Conservation (phyloP, 345 rosid genomes). For the Murraya paniculata region DNA sequence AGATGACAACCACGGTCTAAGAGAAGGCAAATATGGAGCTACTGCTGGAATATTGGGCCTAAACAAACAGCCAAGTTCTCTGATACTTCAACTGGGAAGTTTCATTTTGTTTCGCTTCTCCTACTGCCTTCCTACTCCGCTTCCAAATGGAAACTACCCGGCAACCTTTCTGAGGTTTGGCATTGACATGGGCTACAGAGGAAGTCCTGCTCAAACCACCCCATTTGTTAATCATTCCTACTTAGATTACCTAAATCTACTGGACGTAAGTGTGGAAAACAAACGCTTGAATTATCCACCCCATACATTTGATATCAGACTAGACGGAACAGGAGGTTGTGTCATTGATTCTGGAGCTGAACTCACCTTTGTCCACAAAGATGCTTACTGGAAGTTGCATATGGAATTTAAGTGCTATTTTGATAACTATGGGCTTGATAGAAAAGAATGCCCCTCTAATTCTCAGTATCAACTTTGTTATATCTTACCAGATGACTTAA, state of each 20-base stretch:
- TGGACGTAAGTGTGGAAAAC: conserved; percentile 7
- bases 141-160: no score
- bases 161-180: no score
- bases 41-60: background rate
- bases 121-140: no score
- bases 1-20: background rate
- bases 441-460: background rate
- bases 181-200: no score
- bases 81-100: background rate
- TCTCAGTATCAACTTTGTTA: background rate
- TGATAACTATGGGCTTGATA: background rate
- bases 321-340: background rate
- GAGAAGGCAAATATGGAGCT: background rate
- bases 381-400: background rate
- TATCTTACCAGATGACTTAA: background rate
- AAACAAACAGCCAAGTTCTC: background rate
- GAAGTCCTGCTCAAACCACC: no score
- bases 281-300: background rate
- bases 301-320: background rate
- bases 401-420: background rate
- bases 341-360: background rate
- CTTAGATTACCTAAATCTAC: background rate
- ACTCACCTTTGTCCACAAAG: background rate
- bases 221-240: no score
- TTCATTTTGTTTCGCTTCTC: background rate